These are phyloP conservation scores for Anisodus acutangulus DNA, from an alignment of 257 asterid genomes.

Conservation along the genomic window DNA sequence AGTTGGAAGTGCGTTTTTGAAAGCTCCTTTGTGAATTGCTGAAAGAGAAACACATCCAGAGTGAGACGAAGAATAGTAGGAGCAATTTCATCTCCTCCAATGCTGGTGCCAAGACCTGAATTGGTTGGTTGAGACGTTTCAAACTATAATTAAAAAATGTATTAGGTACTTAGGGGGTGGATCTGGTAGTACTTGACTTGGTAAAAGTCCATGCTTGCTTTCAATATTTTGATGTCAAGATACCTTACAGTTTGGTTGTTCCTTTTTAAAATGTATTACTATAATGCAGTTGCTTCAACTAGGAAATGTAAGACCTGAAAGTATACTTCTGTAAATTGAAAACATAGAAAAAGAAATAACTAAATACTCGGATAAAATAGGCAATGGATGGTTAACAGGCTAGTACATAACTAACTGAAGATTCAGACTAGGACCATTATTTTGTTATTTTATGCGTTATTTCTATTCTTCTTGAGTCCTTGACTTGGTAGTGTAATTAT, in stretches of 20 bases:
- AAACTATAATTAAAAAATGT: not conserved
- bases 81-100: conserved; percentile 25
- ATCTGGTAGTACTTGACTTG: conserved; percentile 9
- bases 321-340: not conserved
- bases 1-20: conserved; percentile 24
- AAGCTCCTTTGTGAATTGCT: conserved; percentile 41
- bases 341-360: not conserved
- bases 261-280: not conserved
- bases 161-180: not conserved
- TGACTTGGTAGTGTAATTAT: not conserved
- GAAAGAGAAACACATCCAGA: conserved; percentile 28
- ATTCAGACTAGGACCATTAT: conserved; percentile 1
- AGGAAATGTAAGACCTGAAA: not conserved
- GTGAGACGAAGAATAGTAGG: conserved; percentile 24
- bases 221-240: not conserved
- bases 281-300: conserved; percentile 18
- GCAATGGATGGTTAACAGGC: not conserved
- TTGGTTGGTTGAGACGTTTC: not conserved
- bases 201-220: conserved; percentile 20
- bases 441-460: not conserved
- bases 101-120: conserved; percentile 21
- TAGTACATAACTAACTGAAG: conserved; percentile 1
- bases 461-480: not conserved
- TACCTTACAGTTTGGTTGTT: conserved; percentile 9
- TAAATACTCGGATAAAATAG: not conserved